Percentiles rank a stretch among this genome's conserved stretches.
phyloP scores from a whole-genome alignment of 106 monocot genomes.

The Dendrobium chrysotoxum region DNA sequence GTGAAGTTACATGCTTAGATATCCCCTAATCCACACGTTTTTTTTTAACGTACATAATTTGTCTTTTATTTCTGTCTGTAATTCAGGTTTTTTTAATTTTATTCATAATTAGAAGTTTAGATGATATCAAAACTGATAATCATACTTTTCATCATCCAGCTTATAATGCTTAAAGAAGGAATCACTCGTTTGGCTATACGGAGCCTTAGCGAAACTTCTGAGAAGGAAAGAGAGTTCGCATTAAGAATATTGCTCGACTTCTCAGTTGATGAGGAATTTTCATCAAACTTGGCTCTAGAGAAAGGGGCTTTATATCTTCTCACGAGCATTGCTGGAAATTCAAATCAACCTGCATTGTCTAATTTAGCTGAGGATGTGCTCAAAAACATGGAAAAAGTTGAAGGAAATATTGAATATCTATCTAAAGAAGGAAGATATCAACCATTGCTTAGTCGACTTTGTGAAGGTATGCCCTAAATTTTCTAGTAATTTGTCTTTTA shows the following conservation, averaged over 20 bases:
- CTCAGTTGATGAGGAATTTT: conserved; percentile 32
- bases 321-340: conserved; percentile 29
- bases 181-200: conserved; percentile 37
- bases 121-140: conserved; percentile 11
- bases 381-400: conserved; percentile 33
- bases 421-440: conserved; percentile 46
- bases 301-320: conserved; percentile 55
- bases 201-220: conserved; percentile 30
- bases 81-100: not conserved
- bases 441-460: conserved; percentile 27
- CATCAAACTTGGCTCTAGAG: conserved; percentile 32
- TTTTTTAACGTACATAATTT: no score
- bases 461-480: conserved; percentile 19
- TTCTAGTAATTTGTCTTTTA: not conserved
- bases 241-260: conserved; percentile 40
- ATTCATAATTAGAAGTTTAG: not conserved
- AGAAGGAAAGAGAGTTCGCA: conserved; percentile 43
- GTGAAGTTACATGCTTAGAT: no score
- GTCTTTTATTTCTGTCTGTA: not conserved
- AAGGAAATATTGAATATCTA: conserved; percentile 35
- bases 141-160: conserved; percentile 14
- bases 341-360: conserved; percentile 26
- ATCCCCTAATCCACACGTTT: no score
- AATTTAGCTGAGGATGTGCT: conserved; percentile 45
- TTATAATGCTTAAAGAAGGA: conserved; percentile 46